Base-by-base conservation (phyloP, 495 filamentous ascomycete species). In the Rhizodiscina lignyota region DNA sequence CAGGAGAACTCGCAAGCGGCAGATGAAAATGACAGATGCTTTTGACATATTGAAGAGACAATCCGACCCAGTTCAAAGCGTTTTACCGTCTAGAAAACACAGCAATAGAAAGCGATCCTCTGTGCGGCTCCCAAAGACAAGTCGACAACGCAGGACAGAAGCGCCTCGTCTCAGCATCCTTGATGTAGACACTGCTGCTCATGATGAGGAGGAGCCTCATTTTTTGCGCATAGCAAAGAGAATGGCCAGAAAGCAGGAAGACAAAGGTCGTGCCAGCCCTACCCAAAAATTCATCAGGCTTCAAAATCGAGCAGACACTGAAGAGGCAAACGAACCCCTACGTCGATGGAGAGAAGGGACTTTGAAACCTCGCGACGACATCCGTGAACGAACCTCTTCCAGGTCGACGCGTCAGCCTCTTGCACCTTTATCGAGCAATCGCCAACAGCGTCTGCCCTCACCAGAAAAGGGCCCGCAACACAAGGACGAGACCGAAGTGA, bases 141-240 rank as follows among this genome's bases (percentile, higher is more conserved):
- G n/a, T n/a, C n/a, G n/a, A n/a, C n/a, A n/a, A 27, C 24, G 24
- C 8, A 27, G 24, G 24, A 27, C 8, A 53, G 44, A 21, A 23
- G 47, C 59, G 24, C 77, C 72, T n/a, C 55, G 50, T 20, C 53
- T 87, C 21, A 69, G 79, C 35, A 74, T 87, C 34, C 40, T 93
- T 17, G 85, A 94, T 65, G 39, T 32, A 34, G 53, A 34, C 45
- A 23, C n/a, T n/a, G n/a, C 20, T 10, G n/a, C n/a, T n/a, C n/a
- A n/a, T n/a, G n/a, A n/a, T n/a, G n/a, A n/a, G n/a, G 4, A 58
- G 12, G 53, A 61, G 4, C 86, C 89, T 4, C 57, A 59, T 20
- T 96, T 96, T 48, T 58, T 94, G 16, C 73, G 72, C 34, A 53
- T 97, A 42, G 89, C 89, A 26, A 69, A 70, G 15, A 74, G 91